A percentile compares a stretch with the other conserved stretches of the same genome.
Evolutionary conservation across 352 stramenopile genomes (phyloP).

Genomic region (Pythium myriotylum): DNA sequence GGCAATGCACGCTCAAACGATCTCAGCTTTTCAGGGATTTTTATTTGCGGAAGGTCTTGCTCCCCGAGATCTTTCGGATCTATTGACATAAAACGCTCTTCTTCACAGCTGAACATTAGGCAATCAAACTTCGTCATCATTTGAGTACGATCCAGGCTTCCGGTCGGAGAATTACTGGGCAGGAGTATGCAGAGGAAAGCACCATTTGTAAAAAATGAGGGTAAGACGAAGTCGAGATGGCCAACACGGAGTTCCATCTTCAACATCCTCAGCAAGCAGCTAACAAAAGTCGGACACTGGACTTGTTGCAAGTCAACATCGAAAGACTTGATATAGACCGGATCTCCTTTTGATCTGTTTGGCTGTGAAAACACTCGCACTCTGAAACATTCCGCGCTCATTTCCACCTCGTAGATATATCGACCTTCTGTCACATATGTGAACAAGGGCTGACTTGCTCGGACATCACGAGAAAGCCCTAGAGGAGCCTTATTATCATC

Average conservation of each 20-base stretch:
- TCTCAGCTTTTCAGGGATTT: conserved; percentile 7
- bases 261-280: conserved; percentile 39
- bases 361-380: conserved; percentile 48
- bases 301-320: conserved; percentile 42
- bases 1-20: conserved; percentile 34
- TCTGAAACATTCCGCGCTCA: conserved; percentile 35
- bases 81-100: conserved; percentile 19
- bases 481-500: conserved; percentile 4
- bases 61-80: neutral
- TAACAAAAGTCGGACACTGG: conserved; percentile 39
- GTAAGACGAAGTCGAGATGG: conserved; percentile 25
- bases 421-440: conserved; percentile 55
- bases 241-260: conserved; percentile 34
- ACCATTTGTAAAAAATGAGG: conserved; percentile 49
- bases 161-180: conserved; percentile 12
- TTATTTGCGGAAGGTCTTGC: neutral
- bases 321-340: conserved; percentile 27
- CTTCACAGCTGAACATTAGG: conserved; percentile 57
- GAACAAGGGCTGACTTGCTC: conserved; percentile 30
- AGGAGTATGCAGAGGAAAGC: conserved; percentile 35
- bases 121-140: conserved; percentile 35
- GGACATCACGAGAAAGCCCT: conserved; percentile 1
- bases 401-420: conserved; percentile 55
- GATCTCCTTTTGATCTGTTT: neutral
- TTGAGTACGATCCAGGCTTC: conserved; percentile 4